A percentile compares a stretch with the other conserved stretches of the same genome.
phyloP scores from a whole-genome alignment of 2,329 filamentous ascomycete genomes.

The Arthrobotrys pseudoclavata region DNA sequence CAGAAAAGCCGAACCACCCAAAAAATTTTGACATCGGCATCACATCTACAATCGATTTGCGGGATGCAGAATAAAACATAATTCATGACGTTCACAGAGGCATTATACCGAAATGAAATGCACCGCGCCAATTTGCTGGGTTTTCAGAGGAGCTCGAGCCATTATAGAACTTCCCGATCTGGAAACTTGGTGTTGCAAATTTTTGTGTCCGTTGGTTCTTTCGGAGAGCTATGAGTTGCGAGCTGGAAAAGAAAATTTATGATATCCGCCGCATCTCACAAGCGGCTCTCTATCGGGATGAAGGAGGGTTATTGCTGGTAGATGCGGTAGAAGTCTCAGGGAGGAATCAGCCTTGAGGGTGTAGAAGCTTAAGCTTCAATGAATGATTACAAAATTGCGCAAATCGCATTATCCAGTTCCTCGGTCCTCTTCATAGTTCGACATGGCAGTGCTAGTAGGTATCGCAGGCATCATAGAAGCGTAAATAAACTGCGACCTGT shows the following conservation, averaged over 20 bases:
- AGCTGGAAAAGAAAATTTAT: constrained; percentile 30
- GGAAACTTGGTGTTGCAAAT: constrained; percentile 58
- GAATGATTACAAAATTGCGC: constrained; percentile 56
- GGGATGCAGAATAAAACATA: constrained; percentile 20
- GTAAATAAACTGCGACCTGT: constrained; percentile 47
- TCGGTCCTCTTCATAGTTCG: constrained; percentile 40
- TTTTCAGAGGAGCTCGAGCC: constrained; percentile 49
- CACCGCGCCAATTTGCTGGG: constrained; percentile 53
- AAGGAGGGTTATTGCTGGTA: constrained; percentile 32
- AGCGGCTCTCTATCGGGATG: constrained; percentile 17
- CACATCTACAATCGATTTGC: constrained; percentile 35
- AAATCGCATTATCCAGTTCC: constrained; percentile 48
- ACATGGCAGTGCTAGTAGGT: constrained; percentile 29
- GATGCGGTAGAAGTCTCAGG: constrained; percentile 24
- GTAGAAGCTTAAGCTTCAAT: constrained; percentile 44
- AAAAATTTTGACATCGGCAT: constrained; percentile 40
- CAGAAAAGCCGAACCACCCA: constrained; percentile 28
- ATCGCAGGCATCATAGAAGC: constrained; percentile 35
- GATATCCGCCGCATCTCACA: constrained; percentile 39
- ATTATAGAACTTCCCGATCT: constrained; percentile 56
- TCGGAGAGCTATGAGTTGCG: constrained; percentile 59
- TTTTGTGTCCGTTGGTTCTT: constrained; percentile 59
- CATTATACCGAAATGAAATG: constrained; percentile 41
- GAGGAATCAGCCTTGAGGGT: constrained; percentile 9
- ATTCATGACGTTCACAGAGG: constrained; percentile 31